Conservation (phyloP, 768 basidiomycete genomes). For the Rhizopogon vinicolor region DNA sequence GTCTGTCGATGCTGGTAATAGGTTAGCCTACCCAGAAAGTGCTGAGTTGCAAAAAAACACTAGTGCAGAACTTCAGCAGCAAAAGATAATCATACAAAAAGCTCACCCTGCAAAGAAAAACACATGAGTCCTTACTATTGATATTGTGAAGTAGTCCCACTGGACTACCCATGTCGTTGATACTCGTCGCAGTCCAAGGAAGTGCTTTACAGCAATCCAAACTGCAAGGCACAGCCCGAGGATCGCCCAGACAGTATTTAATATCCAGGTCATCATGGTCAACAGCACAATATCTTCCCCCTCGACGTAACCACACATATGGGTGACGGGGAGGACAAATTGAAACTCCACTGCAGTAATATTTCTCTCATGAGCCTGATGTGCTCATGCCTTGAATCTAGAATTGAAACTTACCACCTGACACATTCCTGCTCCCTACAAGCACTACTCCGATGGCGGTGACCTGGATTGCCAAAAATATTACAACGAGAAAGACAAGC, state of each 20-base stretch:
- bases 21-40: background rate
- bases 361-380: background rate
- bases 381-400: background rate
- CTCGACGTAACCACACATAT: background rate
- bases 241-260: background rate
- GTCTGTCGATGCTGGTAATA: background rate
- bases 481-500: background rate
- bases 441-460: background rate
- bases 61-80: background rate
- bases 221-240: background rate
- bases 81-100: background rate
- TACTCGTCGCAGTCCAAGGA: background rate
- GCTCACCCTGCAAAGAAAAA: background rate
- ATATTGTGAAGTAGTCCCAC: background rate
- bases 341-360: background rate
- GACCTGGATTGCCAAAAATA: background rate
- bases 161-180: background rate
- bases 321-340: background rate
- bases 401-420: background rate
- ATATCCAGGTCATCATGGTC: background rate
- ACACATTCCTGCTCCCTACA: background rate
- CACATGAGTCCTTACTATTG: background rate
- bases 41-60: background rate
- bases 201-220: background rate
- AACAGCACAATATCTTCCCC: background rate